Evolutionary conservation across 768 basidiomycete genomes (phyloP), one percentile per base, ranked within the genome.

Genomic region (Mycena albidolilacea): DNA sequence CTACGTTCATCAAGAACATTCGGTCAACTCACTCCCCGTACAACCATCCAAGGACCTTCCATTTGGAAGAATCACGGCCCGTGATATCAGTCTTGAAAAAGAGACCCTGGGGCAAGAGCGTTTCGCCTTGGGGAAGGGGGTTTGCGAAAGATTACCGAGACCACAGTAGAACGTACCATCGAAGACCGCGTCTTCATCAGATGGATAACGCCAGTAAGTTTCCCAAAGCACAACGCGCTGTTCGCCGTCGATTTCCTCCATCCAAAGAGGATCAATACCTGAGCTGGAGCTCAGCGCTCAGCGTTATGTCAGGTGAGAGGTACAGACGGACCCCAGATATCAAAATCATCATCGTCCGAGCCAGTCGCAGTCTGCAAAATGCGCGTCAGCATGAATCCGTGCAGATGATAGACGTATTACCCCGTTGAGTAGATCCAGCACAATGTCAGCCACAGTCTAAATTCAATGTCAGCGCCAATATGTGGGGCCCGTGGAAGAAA

Each of bases 81-180:
- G 77, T 78, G 39, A 77, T 75, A 37, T 77, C 77, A 46, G 74
- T 70, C 68, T 79, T 77, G 64, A 79, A 77, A 55, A 62, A 79
- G 19, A 79, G 77, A 43, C 78, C 78, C 44, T 79, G 78, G 37
- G 77, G 77, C 30, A 78, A 65, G 5, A 78, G 69, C 39, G 77
- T 78, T 57, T 76, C 77, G 52, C 77, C 76, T 73, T 17, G 15
- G 7, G 2, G 3, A 19, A 44, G 30, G 30, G 11, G 12, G 21
- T 46, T 57, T 15, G 4, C n/a, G 23, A 17, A 39, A 55, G 55
- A 35, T 0, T 1, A 35, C 11, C 9, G 17, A 35, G 37, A 7
- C 41, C 38, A 65, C 23, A 19, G 37, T 10, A 37, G 12, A 15
- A 52, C 58, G 7, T 54, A 58, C 72, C 75, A 48, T 76, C 75